Conservation (phyloP, 225 moss, liverwort and hornwort genomes). For the Physcomitrellopsis africana region DNA sequence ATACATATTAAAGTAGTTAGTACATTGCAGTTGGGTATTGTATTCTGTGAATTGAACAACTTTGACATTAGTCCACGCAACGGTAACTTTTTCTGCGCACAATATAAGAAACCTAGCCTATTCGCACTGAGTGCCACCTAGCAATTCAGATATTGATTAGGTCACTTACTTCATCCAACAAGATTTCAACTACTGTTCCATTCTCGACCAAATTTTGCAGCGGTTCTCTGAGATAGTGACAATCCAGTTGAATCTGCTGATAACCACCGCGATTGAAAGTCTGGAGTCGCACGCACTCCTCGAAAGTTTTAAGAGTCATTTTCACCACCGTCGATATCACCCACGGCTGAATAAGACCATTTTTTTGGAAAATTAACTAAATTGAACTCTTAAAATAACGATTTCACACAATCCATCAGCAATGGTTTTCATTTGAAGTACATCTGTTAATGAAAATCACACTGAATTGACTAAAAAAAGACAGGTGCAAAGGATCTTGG, state of each 20-base stretch:
- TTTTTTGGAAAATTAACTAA: too few relatives aligned
- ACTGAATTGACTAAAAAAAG: neutral
- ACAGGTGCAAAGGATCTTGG: neutral
- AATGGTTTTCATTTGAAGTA: too few relatives aligned
- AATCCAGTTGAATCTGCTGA: constrained; percentile 97
- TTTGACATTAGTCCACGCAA: too few relatives aligned
- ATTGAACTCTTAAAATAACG: too few relatives aligned
- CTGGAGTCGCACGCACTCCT: constrained; percentile 96
- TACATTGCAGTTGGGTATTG: neutral
- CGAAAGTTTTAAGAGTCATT: constrained; percentile 91
- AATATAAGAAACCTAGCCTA: too few relatives aligned
- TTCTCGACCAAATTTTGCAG: constrained; percentile 84
- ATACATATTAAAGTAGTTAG: constrained; percentile 20
- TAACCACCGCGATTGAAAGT: constrained; percentile 98
- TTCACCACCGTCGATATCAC: constrained; percentile 94
- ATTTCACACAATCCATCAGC: too few relatives aligned
- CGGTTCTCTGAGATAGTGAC: constrained; percentile 81
- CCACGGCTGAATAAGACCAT: constrained; percentile 61
- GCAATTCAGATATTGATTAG: constrained; percentile 2
- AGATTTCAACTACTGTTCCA: constrained; percentile 83
- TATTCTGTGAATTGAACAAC: neutral
- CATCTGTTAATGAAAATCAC: neutral
- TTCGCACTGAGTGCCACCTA: neutral
- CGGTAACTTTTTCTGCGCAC: too few relatives aligned
- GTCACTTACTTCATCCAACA: constrained; percentile 91